Base-by-base conservation (phyloP, 2,329 filamentous ascomycete genomes). In the Pseudocercospora cruenta region DNA sequence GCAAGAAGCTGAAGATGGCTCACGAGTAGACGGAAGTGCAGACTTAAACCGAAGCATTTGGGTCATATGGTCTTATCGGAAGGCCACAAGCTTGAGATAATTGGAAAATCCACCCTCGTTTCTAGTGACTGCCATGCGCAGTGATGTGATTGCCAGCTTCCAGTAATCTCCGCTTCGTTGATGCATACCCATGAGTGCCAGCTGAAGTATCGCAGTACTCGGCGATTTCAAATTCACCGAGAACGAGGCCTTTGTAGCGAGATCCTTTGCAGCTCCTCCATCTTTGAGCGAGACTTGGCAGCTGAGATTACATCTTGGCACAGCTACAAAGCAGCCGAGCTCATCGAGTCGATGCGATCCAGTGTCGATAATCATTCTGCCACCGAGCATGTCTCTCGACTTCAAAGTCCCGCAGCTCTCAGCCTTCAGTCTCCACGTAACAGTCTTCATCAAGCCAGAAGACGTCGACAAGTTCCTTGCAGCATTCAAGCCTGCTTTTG, bases 401-500 rank as follows among this genome's bases (percentile, higher is more conserved):
- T 10, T 60, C 28, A 7, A 62, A 22, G 10, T 58, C 10, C 63
- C 63, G n/a, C 28, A 59, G 16, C 49, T 69, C 10, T n/a, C 58
- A 3, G 22, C 28, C 14, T 66, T 70, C 58, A 65, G 64, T 28
- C 61, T 71, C 14, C 68, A 70, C 39, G 66, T 70, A 26, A 69
- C 64, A 24, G 55, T 69, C 31, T 62, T 66, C 45, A 63, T 72
- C 63, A 61, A 58, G 19, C 59, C 65, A n/a, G 54, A 57, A 19
- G 62, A 68, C 16, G 43, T 67, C 43, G 53, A 59, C 9, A 49
- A 57, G 12, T 70, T 70, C 60, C 58, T 68, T 22, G 49, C 57
- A 1, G 67, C 67, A 26, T 65, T 68, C 59, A 68, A 68, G 28
- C 69, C 66, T 49, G 62, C 55, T 54, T 72, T 70, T 58, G 67